Conservation (phyloP, 192 early-diverging fungal species). For the Mortierella antarctica region DNA sequence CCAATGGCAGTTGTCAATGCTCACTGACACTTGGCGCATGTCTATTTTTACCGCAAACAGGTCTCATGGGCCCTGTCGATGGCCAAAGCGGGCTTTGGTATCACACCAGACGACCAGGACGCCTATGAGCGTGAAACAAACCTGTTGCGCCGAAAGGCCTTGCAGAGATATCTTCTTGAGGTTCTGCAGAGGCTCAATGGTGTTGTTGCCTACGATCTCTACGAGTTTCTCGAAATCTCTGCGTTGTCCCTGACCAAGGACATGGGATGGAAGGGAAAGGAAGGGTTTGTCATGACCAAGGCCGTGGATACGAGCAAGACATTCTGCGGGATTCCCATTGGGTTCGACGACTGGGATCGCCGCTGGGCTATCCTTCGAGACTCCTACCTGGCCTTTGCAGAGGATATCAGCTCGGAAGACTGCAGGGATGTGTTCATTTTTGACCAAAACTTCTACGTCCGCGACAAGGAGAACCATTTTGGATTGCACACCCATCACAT, state of each 20-base stretch:
- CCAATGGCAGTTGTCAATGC: neutral
- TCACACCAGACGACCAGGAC: slow-evolving; percentile 35
- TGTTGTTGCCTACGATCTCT: slow-evolving; percentile 74
- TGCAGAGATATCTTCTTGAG: slow-evolving; percentile 71
- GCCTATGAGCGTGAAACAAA: slow-evolving; percentile 45
- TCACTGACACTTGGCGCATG: neutral
- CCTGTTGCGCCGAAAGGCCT: slow-evolving; percentile 62
- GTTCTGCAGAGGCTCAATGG: slow-evolving; percentile 70
- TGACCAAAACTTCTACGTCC: slow-evolving; percentile 57
- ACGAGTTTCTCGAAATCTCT: slow-evolving; percentile 81
- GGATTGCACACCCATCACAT: slow-evolving; percentile 70
- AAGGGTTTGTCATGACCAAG: slow-evolving; percentile 76
- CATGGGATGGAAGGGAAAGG: slow-evolving; percentile 89
- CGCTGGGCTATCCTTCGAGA: slow-evolving; percentile 83
- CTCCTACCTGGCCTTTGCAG: slow-evolving; percentile 71
- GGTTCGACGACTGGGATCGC: slow-evolving; percentile 60
- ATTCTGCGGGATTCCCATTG: slow-evolving; percentile 41
- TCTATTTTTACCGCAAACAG: neutral
- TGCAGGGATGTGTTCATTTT: slow-evolving; percentile 64
- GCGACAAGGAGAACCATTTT: slow-evolving; percentile 25
- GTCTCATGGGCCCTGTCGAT: slow-evolving; percentile 32
- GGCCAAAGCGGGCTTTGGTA: slow-evolving; percentile 16
- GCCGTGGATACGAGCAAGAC: slow-evolving; percentile 62
- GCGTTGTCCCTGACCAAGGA: slow-evolving; percentile 78
- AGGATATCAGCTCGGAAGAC: slow-evolving; percentile 46